These are phyloP conservation scores for Ambrosia trifida DNA, from an alignment of 129 eudicot species.

Conservation along the genomic window DNA sequence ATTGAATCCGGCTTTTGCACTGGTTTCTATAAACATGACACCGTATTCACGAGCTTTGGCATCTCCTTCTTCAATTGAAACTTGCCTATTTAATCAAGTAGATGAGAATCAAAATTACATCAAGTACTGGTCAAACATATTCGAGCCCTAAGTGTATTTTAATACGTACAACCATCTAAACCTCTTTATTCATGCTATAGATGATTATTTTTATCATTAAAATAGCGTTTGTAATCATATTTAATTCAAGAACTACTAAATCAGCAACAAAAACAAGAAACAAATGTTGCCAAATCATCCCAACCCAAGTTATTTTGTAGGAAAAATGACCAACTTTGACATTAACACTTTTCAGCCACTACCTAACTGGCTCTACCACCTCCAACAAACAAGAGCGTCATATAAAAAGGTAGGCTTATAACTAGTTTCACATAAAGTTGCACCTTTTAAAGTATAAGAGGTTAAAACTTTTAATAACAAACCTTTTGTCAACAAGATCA, in stretches of 20 bases:
- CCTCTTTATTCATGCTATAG: background rate
- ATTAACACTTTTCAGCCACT: background rate
- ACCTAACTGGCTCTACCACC: background rate
- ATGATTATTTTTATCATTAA: background rate
- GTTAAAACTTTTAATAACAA: conserved; percentile 16
- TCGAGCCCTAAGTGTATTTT: too few relatives aligned
- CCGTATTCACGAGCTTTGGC: conserved; percentile 64
- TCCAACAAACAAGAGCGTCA: background rate
- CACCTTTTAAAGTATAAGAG: background rate
- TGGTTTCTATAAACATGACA: conserved; percentile 82
- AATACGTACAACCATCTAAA: background rate
- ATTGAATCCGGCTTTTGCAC: conserved; percentile 92
- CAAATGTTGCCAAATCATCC: too few relatives aligned
- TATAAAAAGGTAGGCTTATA: background rate
- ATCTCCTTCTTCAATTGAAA: conserved; percentile 81
- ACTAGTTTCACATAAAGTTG: background rate
- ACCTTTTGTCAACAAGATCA: conserved; percentile 97
- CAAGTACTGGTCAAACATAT: background rate
- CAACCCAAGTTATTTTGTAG: too few relatives aligned
- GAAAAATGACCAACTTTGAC: background rate
- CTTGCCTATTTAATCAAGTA: conserved; percentile 61
- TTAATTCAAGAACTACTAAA: too few relatives aligned
- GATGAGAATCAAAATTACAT: conserved; percentile 1
- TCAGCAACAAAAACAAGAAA: too few relatives aligned
- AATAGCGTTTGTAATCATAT: too few relatives aligned